A percentile compares a stretch with the other conserved stretches of the same genome.
These are phyloP conservation scores for Allantophomopsis cytisporea DNA, from an alignment of 2,329 filamentous ascomycete genomes.

Conservation along the genomic window DNA sequence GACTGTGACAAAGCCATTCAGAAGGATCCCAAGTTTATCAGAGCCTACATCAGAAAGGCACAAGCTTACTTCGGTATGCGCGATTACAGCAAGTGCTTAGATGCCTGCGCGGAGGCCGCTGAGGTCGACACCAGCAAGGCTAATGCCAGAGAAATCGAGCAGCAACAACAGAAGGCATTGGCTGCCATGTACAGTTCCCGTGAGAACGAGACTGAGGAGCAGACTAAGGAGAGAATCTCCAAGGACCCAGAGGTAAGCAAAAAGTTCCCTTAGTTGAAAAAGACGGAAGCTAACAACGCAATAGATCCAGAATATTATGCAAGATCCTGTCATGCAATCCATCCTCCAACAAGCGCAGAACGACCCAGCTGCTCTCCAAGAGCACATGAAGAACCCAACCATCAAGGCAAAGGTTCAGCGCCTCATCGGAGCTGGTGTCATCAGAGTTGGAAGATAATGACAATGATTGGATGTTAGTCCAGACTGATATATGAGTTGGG, in stretches of 20 bases:
- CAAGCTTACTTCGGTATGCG: slow-evolving; percentile 96
- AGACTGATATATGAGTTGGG: not conserved
- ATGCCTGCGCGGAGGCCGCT: slow-evolving; percentile 72
- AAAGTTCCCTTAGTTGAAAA: not conserved
- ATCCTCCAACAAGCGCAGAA: slow-evolving; percentile 94
- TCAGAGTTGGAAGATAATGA: slow-evolving; percentile 48
- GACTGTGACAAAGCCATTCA: slow-evolving; percentile 89
- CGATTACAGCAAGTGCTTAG: slow-evolving; percentile 90
- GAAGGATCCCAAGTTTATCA: slow-evolving; percentile 83
- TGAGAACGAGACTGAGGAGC: slow-evolving; percentile 90
- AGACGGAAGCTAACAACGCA: not conserved
- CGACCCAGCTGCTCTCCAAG: slow-evolving; percentile 81
- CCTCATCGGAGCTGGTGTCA: slow-evolving; percentile 83
- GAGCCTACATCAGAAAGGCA: slow-evolving; percentile 91
- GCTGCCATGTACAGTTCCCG: slow-evolving; percentile 79
- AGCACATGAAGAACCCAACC: slow-evolving; percentile 90
- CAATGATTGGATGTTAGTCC: too few species aligned
- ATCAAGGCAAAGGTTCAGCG: slow-evolving; percentile 85
- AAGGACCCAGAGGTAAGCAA: slow-evolving; percentile 73
- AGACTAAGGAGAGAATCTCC: slow-evolving; percentile 84
- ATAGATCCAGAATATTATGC: slow-evolving; percentile 75
- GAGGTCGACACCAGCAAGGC: slow-evolving; percentile 64
- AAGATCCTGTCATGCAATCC: slow-evolving; percentile 95
- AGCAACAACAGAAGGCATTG: slow-evolving; percentile 87
- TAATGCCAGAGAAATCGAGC: slow-evolving; percentile 83